phyloP scores from a whole-genome alignment of 2,329 filamentous ascomycete genomes.

The Diaporthe helianthi region DNA sequence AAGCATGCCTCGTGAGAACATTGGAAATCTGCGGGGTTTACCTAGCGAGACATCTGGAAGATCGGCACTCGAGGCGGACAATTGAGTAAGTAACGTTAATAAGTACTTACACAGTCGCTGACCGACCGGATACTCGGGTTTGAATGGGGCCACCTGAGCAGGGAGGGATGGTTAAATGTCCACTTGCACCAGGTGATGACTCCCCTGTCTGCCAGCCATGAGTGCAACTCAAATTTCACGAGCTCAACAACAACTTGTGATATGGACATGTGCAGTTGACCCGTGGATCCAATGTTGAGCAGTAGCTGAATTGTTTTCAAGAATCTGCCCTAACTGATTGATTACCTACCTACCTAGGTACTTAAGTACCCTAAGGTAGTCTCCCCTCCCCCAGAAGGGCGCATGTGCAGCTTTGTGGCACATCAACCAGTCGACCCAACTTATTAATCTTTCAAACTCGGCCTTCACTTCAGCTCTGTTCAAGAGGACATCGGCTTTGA shows the following conservation, averaged over 20 bases:
- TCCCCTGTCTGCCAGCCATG: neutral
- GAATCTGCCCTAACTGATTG: neutral
- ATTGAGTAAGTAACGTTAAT: too few species aligned
- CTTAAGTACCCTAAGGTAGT: too few species aligned
- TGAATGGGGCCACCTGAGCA: too few species aligned
- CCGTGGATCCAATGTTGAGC: neutral
- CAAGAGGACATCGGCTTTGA: constrained; percentile 2
- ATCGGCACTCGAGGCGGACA: constrained; percentile 13
- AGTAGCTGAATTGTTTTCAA: neutral
- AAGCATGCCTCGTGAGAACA: neutral
- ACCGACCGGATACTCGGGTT: constrained; percentile 9
- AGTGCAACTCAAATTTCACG: neutral
- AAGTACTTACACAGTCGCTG: too few species aligned
- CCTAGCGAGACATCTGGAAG: too few species aligned
- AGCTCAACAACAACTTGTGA: neutral
- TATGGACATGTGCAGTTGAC: neutral
- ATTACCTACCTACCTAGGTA: too few species aligned
- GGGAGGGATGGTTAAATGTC: neutral
- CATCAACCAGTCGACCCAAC: constrained; percentile 10
- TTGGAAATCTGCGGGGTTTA: neutral
- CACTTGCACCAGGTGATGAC: too few species aligned
- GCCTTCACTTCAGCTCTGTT: neutral
- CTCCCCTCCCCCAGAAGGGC: constrained; percentile 10
- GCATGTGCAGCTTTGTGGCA: constrained; percentile 11
- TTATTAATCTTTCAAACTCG: constrained; percentile 14